Percentiles rank a stretch among this genome's conserved stretches.
Evolutionary conservation across 1,139 yeast genomes (phyloP).

Genomic region (Zhuliangozyma blackwelliae): DNA sequence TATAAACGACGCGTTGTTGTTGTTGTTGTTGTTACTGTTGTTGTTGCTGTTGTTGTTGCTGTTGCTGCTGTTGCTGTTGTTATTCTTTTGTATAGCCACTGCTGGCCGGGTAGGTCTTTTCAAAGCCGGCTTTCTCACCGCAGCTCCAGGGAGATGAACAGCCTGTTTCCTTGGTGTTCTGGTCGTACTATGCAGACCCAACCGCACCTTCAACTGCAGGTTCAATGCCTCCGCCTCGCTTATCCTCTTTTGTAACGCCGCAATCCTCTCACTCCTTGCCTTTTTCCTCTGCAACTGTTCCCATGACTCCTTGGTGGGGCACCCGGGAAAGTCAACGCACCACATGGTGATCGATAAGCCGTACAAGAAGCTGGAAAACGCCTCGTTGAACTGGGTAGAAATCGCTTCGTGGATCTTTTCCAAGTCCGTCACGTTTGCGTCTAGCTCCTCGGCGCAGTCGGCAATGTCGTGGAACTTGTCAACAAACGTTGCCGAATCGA

Average conservation of each 20-base stretch:
- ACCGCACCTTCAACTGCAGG: no score
- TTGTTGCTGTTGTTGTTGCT: no score
- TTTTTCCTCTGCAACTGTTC: conserved; percentile 25
- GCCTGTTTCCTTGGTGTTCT: no score
- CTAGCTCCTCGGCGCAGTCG: conserved; percentile 50
- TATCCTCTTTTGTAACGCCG: conserved; percentile 19
- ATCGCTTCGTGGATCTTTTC: conserved; percentile 49
- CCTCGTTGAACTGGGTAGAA: conserved; percentile 52
- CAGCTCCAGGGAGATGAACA: not conserved
- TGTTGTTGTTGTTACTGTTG: no score
- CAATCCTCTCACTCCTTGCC: conserved; percentile 23
- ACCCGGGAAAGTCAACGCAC: conserved; percentile 56
- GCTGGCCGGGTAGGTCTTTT: no score
- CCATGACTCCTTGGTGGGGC: conserved; percentile 36
- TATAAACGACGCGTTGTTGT: no score
- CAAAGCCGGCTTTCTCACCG: no score
- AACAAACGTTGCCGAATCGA: conserved; percentile 28
- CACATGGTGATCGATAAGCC: conserved; percentile 63
- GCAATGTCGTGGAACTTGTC: conserved; percentile 40
- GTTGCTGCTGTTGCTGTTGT: no score
- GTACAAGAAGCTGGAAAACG: conserved; percentile 57
- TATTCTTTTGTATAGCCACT: no score
- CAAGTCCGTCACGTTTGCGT: conserved; percentile 42
- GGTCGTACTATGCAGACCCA: no score
- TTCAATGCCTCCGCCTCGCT: conserved; percentile 10